Conservation (phyloP, 805 yeast genomes). For the Grigorovia yakushimaensis region DNA sequence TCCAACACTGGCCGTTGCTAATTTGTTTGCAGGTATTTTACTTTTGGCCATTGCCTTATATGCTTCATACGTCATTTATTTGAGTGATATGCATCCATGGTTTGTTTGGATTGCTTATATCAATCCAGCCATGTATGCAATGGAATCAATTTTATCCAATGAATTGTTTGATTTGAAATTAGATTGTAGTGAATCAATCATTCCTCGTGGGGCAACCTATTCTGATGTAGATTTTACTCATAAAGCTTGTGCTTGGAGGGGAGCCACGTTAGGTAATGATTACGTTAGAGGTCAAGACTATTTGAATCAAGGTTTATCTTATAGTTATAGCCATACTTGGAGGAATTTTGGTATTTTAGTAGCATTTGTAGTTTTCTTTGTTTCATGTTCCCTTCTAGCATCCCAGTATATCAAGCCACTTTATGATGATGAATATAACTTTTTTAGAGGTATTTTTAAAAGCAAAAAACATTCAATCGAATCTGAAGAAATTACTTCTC, state of each 20-base stretch:
- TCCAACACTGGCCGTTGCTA: slow-evolving; percentile 45
- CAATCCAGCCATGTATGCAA: slow-evolving; percentile 48
- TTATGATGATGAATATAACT: slow-evolving; percentile 7
- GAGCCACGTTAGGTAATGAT: slow-evolving; percentile 44
- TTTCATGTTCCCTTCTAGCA: slow-evolving; percentile 21
- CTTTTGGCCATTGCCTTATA: slow-evolving; percentile 44
- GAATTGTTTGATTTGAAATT: slow-evolving; percentile 53
- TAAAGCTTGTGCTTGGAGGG: slow-evolving; percentile 49
- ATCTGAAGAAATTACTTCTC: too few relatives aligned
- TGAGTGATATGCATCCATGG: slow-evolving; percentile 59
- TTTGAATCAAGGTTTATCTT: slow-evolving; percentile 37
- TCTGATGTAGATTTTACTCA: slow-evolving; percentile 28
- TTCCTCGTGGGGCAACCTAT: slow-evolving; percentile 55
- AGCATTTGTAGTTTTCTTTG: slow-evolving; percentile 38
- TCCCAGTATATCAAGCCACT: slow-evolving; percentile 27
- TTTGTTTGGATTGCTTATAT: slow-evolving; percentile 55
- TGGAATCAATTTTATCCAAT: slow-evolving; percentile 54
- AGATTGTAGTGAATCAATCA: slow-evolving; percentile 39
- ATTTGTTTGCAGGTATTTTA: slow-evolving; percentile 47
- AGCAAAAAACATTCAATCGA: too few relatives aligned
- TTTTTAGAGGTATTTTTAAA: too few relatives aligned
- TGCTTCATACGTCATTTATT: slow-evolving; percentile 58
- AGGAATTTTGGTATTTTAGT: slow-evolving; percentile 61
- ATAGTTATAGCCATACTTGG: slow-evolving; percentile 57
- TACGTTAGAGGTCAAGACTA: slow-evolving; percentile 51